Evolutionary conservation across 2,329 filamentous ascomycete species (phyloP), one percentile per base, ranked within the genome.

Genomic region (Sphaerostilbella broomeana): DNA sequence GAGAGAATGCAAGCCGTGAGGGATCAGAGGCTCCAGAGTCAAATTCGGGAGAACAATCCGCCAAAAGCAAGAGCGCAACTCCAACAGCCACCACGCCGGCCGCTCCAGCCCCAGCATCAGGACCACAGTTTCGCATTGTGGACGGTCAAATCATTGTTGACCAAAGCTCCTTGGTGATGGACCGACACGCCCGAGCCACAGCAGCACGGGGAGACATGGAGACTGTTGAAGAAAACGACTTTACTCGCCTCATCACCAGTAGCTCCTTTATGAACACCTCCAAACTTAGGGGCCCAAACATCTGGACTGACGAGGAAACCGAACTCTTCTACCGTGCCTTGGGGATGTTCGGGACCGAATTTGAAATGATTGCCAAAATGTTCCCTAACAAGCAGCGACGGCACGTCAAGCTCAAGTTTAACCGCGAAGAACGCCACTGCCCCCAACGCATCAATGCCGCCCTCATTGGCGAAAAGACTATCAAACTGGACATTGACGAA

Each of bases 381-480:
- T 89, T 94, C 53, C 75, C 79, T 1, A 73, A 75, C 47, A 79
- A 82, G 53, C 83, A 75, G 44, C 73, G 86, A 13, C 75, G 81
- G 21, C 78, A 85, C 57, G 73, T 92, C 62, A 90, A 90, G 64
- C 73, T 82, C 48, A 92, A 92, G 58, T 92, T 86, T 63, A 84
- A 81, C 52, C 79, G 81, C 45, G 86, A 92, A 61, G 86, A 92
- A 62, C 71, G 77, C 22, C 67, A 76, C 38, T 72, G 81, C 47
- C 79, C 83, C 0, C 62, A 65, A 3, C 72, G 75, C 46, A 71
- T 94, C 49, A 78, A 77, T 45, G 69, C 70, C 24, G 77, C 77
- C 5, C 66, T 92, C 40, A 73, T 73, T 24, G 77, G 76, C 40
- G 67, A 73, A 49, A 75, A 78, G 61, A 69, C 69, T 20, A 65